These are phyloP conservation scores for Scleroderma bovista DNA, from an alignment of 768 basidiomycete genomes.

Conservation along the genomic window DNA sequence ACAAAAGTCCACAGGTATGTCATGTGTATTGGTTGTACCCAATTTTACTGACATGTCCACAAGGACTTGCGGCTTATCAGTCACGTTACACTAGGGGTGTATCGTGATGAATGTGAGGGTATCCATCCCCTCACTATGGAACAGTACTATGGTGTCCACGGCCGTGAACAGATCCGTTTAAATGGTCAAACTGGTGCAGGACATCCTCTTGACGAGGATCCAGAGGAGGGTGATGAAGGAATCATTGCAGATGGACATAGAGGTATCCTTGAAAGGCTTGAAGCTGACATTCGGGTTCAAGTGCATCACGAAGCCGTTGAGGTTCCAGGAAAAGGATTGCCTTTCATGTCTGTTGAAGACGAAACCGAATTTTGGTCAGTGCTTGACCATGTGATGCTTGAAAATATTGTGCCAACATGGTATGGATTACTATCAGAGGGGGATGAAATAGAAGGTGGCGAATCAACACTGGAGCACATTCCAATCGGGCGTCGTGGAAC, in stretches of 20 bases:
- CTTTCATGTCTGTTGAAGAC: constrained; percentile 4
- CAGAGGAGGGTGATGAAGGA: constrained; percentile 5
- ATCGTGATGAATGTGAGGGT: constrained; percentile 8
- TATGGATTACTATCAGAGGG: constrained; percentile 4
- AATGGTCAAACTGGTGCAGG: constrained; percentile 9
- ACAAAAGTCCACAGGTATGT: constrained; percentile 19
- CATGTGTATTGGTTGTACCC: neutral
- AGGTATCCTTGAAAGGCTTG: neutral
- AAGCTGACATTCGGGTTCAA: neutral
- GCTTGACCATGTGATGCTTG: neutral
- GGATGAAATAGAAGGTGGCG: constrained; percentile 5
- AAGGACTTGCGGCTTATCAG: constrained; percentile 12
- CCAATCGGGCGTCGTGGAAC: neutral
- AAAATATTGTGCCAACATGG: constrained; percentile 3
- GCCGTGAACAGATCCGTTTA: neutral
- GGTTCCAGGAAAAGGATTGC: constrained; percentile 1
- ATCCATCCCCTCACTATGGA: constrained; percentile 14
- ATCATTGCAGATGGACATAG: neutral
- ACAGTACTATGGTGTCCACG: constrained; percentile 11
- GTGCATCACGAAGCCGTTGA: neutral
- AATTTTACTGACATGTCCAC: neutral
- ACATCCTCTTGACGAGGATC: constrained; percentile 4
- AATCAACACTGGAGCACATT: neutral
- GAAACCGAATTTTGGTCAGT: neutral
- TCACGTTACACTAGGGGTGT: constrained; percentile 3